Evolutionary conservation across 169 alveolate species (phyloP), one percentile per base, ranked within the genome.

Genomic region (Cystoisospora suis): DNA sequence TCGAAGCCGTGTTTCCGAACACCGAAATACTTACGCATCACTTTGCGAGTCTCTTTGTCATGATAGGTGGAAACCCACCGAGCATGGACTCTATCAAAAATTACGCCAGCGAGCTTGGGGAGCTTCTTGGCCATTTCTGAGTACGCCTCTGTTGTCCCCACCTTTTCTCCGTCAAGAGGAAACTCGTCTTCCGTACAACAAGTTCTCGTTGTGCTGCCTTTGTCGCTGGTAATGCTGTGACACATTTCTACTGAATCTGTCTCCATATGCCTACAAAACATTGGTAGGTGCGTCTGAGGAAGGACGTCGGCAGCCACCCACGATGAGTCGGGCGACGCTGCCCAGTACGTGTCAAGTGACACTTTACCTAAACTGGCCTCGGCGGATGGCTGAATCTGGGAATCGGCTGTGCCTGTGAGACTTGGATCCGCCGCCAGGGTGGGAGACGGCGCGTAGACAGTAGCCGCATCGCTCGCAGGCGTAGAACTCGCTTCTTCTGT

Each of bases 1-100:
- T 72, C 83, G 56, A 72, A 72, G 56, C 83, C 83, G 32, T 72
- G 83, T 38, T 72, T 72, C 15, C 83, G 83, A 38, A 72, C 83
- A 9, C 83, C 83, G 27, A 72, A 72, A 56, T 72, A 72, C 56
- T 72, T 72, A 38, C 83, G 47, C 83, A 72, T 72, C 34, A 72
- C 83, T 72, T 72, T 72, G 34, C 83, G 6, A 32, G 83, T 72
- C 32, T 72, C 83, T 40, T 72, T 72, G 83, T 72, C 83, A 36
- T 72, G 83, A 40, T 72, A 72, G 0, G 83, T 72, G 17, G 83
- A 72, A 38, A 72, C 83, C 83, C 83, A 72, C 9, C 83, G 83
- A 36, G 47, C 56, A 23, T 72, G 83, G n/a, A 72, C 47, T 20
- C 83, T 47, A 40, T 72, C 83, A 17, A 72, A 72, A 38, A 72